A percentile compares a stretch with the other conserved stretches of the same genome.
Conservation (phyloP, 2,329 filamentous ascomycete genomes). For the Xylaria sp. region DNA sequence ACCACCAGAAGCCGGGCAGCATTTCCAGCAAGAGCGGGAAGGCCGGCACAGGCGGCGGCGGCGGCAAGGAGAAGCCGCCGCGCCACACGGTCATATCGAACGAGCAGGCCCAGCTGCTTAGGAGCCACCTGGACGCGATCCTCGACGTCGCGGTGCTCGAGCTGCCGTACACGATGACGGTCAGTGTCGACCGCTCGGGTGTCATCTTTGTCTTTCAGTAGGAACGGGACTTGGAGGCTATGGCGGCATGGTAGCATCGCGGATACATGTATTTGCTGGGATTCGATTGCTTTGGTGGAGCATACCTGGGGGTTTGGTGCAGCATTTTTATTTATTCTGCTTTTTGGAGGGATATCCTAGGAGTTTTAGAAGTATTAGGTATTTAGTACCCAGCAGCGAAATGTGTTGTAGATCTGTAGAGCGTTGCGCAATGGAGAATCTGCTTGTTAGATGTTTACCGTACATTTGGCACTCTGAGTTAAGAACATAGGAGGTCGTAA, state of each 20-base stretch:
- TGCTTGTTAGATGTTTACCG: background rate
- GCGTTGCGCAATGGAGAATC: conserved; percentile 3
- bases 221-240: conserved; percentile 24
- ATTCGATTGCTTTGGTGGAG: background rate
- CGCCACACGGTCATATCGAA: conserved; percentile 86
- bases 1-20: conserved; percentile 38
- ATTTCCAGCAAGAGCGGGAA: conserved; percentile 37
- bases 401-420: background rate
- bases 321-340: conserved; percentile 3
- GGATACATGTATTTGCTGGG: background rate
- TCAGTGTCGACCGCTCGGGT: conserved; percentile 89
- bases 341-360: conserved; percentile 27
- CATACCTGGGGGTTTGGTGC: background rate
- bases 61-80: conserved; percentile 61
- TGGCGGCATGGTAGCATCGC: background rate
- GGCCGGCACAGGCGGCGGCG: conserved; percentile 39
- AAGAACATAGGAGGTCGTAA: background rate
- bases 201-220: conserved; percentile 82
- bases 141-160: conserved; percentile 90
- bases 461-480: background rate
- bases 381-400: background rate
- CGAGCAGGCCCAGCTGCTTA: conserved; percentile 87
- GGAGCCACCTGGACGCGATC: conserved; percentile 87
- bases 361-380: conserved; percentile 25
- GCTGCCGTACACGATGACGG: conserved; percentile 89